Base-by-base conservation (phyloP, 2,329 filamentous ascomycete genomes). In the Colletotrichum melonis region DNA sequence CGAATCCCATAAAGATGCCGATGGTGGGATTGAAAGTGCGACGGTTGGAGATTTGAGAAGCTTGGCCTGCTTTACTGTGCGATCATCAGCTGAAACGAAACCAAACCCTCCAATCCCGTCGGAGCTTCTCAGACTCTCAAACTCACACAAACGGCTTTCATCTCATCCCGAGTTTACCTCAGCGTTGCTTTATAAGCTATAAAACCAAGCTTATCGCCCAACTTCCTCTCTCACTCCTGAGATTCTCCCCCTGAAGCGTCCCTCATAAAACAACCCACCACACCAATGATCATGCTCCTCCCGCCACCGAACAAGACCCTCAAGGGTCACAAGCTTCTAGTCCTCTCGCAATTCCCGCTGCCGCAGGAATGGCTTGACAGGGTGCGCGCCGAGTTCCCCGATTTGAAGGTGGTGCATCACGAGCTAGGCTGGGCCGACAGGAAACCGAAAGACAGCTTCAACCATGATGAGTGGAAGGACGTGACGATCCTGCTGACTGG, bases 401-500 rank as follows among this genome's bases (percentile, higher is more conserved):
- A 82, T 7, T 79, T 90, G n/a, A 69, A 83, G 28, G 78, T 89
- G 8, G 77, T 81, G 19, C 77, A 78, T 38, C 77, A 79, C 14
- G 66, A 80, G 19, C 75, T 79, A 3, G 69, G 73, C 5, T 83
- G 81, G 78, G 77, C 79, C 22, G 74, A 79, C 6, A 78, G 78
- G 67, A 74, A 75, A 52, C 64, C 79, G 1, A 63, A 73, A 0
- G 75, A 74, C 1, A 74, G 78, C 0, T 76, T 83, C 7, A 75
- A 81, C 0, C 78, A 79, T 1, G 77, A 84, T 5, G 83, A 86
- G 28, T 89, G 87, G 86, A 79, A 82, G 30, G 80, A 85, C 11
- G 85, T 86, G n/a, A 90, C 88, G 0, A 78, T 90, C 6, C 78
- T 88, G 22, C 71, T 88, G 35, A 86, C 86, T 0, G 82, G 84